Evolutionary conservation across 306 rosid species (phyloP), one percentile per base, ranked within the genome.

Genomic region (Pyrus communis): DNA sequence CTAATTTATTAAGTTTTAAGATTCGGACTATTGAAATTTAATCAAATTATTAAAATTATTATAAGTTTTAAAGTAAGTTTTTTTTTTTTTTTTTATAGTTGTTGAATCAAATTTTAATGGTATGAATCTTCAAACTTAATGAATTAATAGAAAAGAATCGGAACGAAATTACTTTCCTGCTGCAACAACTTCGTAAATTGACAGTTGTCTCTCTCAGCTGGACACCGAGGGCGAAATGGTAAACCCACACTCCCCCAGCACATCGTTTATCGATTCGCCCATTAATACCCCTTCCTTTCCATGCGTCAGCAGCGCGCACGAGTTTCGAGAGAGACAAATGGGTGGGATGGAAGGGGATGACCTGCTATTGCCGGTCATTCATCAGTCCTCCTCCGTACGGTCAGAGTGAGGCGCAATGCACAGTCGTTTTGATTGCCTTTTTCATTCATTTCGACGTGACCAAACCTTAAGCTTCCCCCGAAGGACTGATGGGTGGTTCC

Each of bases 391-490:
- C 43, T 30, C 22, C 13, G 68, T 63, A 30, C 14, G 68, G 23
- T 17, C 23, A 15, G 22, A 15, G 22, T 0, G 13, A 18, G 7
- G 21, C 18, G 43, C 14, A 19, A 7, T 12, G 66, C 35, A 81
- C 83, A 80, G 83, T 86, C 73, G 81, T 82, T 83, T 84, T 72
- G 89, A 89, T 89, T 79, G 45, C 49, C 30, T 68, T 73, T 58
- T 18, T 33, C 60, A 27, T 63, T 64, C 67, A 27, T 73, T 45
- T 82, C 66, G 96, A 90, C 84, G 93, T 90, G 98, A 93, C 94
- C 28, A 66, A 90, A 77, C 96, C 98, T 93, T 90, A 90, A 87
- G 88, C 82, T 42, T 58, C 75, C 82, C 81, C 78, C 76, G 72
- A 76, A 43, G 69, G 43, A 78, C 90, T 86, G 88, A 76, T 75